Evolutionary conservation across 2,329 filamentous ascomycete genomes (phyloP).

Genomic region (Reticulascus tulasneorum): DNA sequence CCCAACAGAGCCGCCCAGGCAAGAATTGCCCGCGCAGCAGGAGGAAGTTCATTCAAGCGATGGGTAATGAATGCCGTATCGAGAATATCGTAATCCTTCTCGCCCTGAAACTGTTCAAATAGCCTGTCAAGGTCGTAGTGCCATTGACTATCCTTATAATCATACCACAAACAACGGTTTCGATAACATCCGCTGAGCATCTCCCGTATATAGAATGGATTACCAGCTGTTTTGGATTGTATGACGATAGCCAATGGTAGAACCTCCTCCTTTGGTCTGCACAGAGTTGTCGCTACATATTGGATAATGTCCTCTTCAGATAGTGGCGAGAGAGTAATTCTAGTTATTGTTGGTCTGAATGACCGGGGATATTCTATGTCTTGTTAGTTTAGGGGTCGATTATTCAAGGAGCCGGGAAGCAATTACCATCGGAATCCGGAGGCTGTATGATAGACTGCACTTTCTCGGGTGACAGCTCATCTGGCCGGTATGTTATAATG

Average conservation of each 20-base stretch:
- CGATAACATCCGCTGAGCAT: conserved; percentile 85
- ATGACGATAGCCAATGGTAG: conserved; percentile 77
- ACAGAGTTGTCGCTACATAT: conserved; percentile 79
- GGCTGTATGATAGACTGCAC: conserved; percentile 53
- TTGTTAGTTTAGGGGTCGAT: conserved; percentile 19
- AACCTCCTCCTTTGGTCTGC: conserved; percentile 67
- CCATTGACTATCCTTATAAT: conserved; percentile 80
- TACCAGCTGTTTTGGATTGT: conserved; percentile 83
- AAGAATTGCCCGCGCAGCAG: conserved; percentile 71
- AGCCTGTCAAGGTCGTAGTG: conserved; percentile 80
- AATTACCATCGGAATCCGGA: conserved; percentile 47
- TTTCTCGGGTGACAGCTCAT: conserved; percentile 56
- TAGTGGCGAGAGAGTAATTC: conserved; percentile 68
- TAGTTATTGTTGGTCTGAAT: conserved; percentile 58
- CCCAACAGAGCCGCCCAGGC: conserved; percentile 85
- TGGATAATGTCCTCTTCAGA: conserved; percentile 74
- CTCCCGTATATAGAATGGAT: conserved; percentile 87
- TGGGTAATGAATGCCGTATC: conserved; percentile 79
- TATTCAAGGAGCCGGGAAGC: background rate
- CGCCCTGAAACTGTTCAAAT: conserved; percentile 78
- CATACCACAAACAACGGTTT: conserved; percentile 86
- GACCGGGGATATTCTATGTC: conserved; percentile 36
- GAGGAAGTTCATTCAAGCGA: conserved; percentile 71
- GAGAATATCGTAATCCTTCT: conserved; percentile 73
- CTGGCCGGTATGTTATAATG: conserved; percentile 70